Conservation (phyloP, 2,329 filamentous ascomycete species). For the Plenodomus lindquistii region DNA sequence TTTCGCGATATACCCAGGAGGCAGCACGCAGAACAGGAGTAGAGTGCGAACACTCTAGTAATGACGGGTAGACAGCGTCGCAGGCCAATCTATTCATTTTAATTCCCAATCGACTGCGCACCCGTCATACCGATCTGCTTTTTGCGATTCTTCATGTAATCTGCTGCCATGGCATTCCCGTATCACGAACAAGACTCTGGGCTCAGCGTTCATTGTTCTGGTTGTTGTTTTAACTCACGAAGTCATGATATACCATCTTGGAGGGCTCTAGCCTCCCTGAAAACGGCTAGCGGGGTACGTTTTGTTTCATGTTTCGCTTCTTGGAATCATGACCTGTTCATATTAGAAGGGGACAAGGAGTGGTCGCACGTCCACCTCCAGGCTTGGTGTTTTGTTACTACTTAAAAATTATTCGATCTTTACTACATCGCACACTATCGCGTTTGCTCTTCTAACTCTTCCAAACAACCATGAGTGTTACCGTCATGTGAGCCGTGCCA, state of each 20-base stretch:
- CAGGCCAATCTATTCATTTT: constrained; percentile 42
- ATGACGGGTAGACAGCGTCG: constrained; percentile 45
- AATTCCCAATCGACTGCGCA: constrained; percentile 28
- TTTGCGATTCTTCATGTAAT: constrained; percentile 12
- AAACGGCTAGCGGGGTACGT: constrained; percentile 20
- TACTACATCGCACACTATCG: too few relatives aligned
- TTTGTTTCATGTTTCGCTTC: neutral
- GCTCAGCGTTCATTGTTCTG: constrained; percentile 16
- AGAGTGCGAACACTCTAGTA: constrained; percentile 33
- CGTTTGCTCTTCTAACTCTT: too few relatives aligned
- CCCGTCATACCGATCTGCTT: constrained; percentile 20
- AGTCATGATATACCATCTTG: constrained; percentile 40
- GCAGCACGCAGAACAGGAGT: constrained; percentile 22
- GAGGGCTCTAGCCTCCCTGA: constrained; percentile 16
- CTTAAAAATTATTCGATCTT: neutral
- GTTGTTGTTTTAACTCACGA: constrained; percentile 33
- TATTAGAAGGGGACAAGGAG: neutral
- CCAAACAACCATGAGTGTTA: too few relatives aligned
- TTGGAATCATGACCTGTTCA: neutral
- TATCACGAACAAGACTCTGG: neutral
- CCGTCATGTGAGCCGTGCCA: too few relatives aligned
- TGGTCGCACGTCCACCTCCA: neutral
- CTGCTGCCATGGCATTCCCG: neutral
- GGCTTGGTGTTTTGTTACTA: neutral
- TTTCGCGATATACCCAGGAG: constrained; percentile 34